A percentile compares a stretch with the other conserved stretches of the same genome.
phyloP scores from a whole-genome alignment of 2,329 filamentous ascomycete species.

The Aspergillus spinulosporus region DNA sequence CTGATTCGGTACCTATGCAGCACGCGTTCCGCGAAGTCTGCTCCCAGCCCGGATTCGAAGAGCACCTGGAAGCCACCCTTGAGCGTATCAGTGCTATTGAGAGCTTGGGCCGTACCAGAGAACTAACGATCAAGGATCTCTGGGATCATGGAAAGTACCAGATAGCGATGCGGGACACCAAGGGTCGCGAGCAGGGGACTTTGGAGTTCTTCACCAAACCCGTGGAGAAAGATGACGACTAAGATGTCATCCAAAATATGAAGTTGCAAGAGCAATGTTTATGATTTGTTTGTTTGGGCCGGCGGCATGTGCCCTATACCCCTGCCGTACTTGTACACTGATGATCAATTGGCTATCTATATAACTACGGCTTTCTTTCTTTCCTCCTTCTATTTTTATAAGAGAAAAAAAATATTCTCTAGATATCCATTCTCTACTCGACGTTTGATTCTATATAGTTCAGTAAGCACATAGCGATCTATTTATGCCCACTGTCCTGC shows the following conservation, averaged over 20 bases:
- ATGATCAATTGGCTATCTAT: background rate
- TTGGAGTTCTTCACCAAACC: slow-evolving; percentile 50
- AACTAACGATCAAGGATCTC: slow-evolving; percentile 92
- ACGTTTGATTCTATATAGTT: too few relatives aligned
- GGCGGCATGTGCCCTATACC: background rate
- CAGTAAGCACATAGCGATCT: too few relatives aligned
- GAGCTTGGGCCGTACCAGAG: slow-evolving; percentile 86
- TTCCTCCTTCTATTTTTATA: too few relatives aligned
- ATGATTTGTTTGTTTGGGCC: slow-evolving; percentile 3
- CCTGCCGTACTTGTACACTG: background rate
- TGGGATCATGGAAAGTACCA: slow-evolving; percentile 81
- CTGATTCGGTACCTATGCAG: slow-evolving; percentile 95
- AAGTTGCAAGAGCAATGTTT: background rate
- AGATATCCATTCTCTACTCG: too few relatives aligned
- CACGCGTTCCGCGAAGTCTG: slow-evolving; percentile 86
- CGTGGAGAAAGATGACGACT: slow-evolving; percentile 33
- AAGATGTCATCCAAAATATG: slow-evolving; percentile 4
- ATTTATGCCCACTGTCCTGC: too few relatives aligned
- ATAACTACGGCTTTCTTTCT: too few relatives aligned
- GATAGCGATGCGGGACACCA: slow-evolving; percentile 53
- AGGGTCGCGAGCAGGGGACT: slow-evolving; percentile 49
- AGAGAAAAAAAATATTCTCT: too few relatives aligned
- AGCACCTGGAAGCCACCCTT: slow-evolving; percentile 78
- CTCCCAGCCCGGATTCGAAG: slow-evolving; percentile 70
- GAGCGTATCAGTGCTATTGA: slow-evolving; percentile 90